A percentile compares a stretch with the other conserved stretches of the same genome.
Evolutionary conservation across 2,329 filamentous ascomycete genomes (phyloP).

Genomic region (Cadophora malorum): DNA sequence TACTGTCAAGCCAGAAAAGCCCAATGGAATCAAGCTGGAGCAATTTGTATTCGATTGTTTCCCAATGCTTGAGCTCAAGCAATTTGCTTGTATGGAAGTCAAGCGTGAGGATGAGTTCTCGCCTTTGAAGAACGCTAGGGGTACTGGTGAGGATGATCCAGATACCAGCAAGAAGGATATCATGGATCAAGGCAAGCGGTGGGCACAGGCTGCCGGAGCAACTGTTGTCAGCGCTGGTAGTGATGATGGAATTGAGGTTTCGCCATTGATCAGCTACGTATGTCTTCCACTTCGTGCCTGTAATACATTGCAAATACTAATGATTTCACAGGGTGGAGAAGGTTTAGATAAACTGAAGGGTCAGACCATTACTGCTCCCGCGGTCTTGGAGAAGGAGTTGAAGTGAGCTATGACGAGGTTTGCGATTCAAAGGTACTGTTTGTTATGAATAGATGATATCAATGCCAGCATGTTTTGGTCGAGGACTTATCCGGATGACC

Average conservation of each 20-base stretch:
- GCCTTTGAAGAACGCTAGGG: slow-evolving; percentile 87
- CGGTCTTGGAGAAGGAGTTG: slow-evolving; percentile 55
- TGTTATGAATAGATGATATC: slow-evolving; percentile 26
- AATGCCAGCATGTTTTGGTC: slow-evolving; percentile 8
- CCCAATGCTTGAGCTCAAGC: slow-evolving; percentile 81
- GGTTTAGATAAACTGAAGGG: slow-evolving; percentile 63
- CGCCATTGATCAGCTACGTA: slow-evolving; percentile 94
- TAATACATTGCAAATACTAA: slow-evolving; percentile 49
- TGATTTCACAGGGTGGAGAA: slow-evolving; percentile 66
- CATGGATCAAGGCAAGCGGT: slow-evolving; percentile 86
- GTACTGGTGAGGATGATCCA: slow-evolving; percentile 89
- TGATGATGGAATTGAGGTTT: slow-evolving; percentile 81
- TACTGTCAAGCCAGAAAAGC: slow-evolving; percentile 87
- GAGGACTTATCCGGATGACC: neutral
- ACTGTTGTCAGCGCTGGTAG: slow-evolving; percentile 69
- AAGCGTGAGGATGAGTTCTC: slow-evolving; percentile 98
- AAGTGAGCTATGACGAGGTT: slow-evolving; percentile 22
- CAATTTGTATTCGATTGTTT: slow-evolving; percentile 99
- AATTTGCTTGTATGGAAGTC: slow-evolving; percentile 96
- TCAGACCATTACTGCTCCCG: slow-evolving; percentile 59
- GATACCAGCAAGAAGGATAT: slow-evolving; percentile 93
- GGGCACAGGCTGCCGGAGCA: slow-evolving; percentile 81
- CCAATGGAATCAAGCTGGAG: slow-evolving; percentile 98
- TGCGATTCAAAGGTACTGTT: neutral
- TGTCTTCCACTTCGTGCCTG: slow-evolving; percentile 51